phyloP scores from a whole-genome alignment of 2,329 filamentous ascomycete species.

The Fusarium coffeatum region DNA sequence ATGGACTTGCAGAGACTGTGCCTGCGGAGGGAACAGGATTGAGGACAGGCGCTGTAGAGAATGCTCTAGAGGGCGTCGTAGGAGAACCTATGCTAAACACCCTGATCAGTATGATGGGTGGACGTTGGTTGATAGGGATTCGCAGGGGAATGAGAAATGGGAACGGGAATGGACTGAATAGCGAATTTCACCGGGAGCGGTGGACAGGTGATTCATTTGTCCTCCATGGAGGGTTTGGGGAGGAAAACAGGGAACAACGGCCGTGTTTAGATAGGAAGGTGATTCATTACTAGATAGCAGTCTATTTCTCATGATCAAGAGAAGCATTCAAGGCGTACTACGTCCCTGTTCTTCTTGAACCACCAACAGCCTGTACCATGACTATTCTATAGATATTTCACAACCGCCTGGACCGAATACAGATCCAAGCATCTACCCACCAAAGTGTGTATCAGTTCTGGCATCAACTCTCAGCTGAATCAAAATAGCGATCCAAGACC shows the following conservation, averaged over 20 bases:
- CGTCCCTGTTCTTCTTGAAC: background rate
- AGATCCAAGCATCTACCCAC: background rate
- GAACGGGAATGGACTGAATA: background rate
- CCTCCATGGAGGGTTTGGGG: fast-evolving
- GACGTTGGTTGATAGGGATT: background rate
- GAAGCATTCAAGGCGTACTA: fast-evolving
- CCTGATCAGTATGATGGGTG: background rate
- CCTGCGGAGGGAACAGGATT: background rate
- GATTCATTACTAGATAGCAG: background rate
- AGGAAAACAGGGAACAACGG: background rate
- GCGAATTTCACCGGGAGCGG: fast-evolving
- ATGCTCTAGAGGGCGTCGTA: background rate
- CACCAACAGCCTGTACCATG: fast-evolving
- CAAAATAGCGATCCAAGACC: background rate
- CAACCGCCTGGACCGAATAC: background rate
- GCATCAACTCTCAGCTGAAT: background rate
- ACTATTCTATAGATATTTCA: background rate
- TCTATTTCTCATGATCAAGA: background rate
- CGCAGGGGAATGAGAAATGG: background rate
- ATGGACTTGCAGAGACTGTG: background rate
- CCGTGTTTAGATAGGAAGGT: fast-evolving
- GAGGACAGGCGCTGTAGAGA: background rate
- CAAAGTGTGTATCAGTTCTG: background rate
- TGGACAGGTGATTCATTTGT: fast-evolving
- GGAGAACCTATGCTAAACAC: background rate